Conservation (phyloP, 129 eudicot species). For the Glebionis coronaria region DNA sequence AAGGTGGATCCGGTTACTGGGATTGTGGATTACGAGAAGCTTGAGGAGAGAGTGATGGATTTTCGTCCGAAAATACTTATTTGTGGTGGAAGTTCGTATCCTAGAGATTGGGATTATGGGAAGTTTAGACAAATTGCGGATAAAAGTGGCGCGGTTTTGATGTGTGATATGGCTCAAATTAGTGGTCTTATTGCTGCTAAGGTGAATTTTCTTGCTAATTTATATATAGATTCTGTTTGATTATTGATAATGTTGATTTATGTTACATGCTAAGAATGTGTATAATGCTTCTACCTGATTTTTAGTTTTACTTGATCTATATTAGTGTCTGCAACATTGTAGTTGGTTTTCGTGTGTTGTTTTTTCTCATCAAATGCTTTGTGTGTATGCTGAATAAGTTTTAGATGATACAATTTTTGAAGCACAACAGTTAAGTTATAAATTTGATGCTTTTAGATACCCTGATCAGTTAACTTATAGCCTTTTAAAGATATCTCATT, state of each 20-base stretch:
- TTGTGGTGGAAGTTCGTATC: constrained; percentile 96
- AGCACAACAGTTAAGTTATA: no score
- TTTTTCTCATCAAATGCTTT: no score
- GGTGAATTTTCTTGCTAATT: constrained; percentile 39
- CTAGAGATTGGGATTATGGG: constrained; percentile 89
- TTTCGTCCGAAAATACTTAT: constrained; percentile 95
- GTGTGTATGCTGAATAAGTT: no score
- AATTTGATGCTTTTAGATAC: no score
- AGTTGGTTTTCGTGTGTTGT: no score
- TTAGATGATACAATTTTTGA: no score
- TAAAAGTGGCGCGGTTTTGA: constrained; percentile 79
- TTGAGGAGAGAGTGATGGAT: constrained; percentile 87
- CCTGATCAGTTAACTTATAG: no score
- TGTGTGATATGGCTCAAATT: constrained; percentile 99
- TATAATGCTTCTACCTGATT: background rate
- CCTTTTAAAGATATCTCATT: no score
- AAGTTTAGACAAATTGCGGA: constrained; percentile 92
- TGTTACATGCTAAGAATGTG: background rate
- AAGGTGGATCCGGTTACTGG: constrained; percentile 83
- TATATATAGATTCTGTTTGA: constrained; percentile 1
- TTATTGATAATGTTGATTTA: background rate
- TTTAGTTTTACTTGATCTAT: background rate
- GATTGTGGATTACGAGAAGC: constrained; percentile 77
- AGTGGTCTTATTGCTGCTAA: constrained; percentile 98
- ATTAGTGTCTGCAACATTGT: no score